phyloP scores from a whole-genome alignment of 192 early-diverging fungal species.

The Kickxella alabastrina region DNA sequence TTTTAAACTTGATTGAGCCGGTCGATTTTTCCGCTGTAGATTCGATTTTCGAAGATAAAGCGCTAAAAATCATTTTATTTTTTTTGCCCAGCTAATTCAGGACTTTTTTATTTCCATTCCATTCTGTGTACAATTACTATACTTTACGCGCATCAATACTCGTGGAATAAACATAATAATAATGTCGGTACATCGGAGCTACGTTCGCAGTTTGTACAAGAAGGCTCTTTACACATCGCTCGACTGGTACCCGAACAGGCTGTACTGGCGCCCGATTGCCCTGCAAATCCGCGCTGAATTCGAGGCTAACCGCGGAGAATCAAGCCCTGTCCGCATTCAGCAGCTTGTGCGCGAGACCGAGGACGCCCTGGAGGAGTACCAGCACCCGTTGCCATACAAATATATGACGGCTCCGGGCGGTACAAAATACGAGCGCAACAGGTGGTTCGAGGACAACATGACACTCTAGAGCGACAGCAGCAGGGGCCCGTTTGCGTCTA shows the following conservation, averaged over 20 bases:
- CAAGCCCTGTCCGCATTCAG: constrained; percentile 69
- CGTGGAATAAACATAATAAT: too few species aligned
- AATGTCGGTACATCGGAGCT: constrained; percentile 61
- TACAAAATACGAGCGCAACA: constrained; percentile 53
- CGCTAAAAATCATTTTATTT: too few species aligned
- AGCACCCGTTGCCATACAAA: constrained; percentile 82
- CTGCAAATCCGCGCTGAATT: constrained; percentile 81
- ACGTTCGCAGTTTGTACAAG: constrained; percentile 81
- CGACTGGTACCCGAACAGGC: constrained; percentile 88
- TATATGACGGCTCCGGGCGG: constrained; percentile 51
- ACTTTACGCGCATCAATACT: too few species aligned
- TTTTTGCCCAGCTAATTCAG: too few species aligned
- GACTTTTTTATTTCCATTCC: too few species aligned
- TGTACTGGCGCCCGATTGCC: constrained; percentile 74
- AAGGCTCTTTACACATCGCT: constrained; percentile 73
- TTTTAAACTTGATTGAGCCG: too few species aligned
- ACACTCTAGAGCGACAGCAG: constrained; percentile 9
- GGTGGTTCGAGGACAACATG: constrained; percentile 52
- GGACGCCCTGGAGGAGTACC: constrained; percentile 62
- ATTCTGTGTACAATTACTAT: too few species aligned
- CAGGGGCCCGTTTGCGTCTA: not conserved
- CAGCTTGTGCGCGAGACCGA: constrained; percentile 68
- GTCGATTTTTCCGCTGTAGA: too few species aligned
- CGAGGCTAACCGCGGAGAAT: constrained; percentile 71
- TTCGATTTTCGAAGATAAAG: too few species aligned